Evolutionary conservation across 176 grass and related monocot species (phyloP).

Genomic region (Poa pratensis): DNA sequence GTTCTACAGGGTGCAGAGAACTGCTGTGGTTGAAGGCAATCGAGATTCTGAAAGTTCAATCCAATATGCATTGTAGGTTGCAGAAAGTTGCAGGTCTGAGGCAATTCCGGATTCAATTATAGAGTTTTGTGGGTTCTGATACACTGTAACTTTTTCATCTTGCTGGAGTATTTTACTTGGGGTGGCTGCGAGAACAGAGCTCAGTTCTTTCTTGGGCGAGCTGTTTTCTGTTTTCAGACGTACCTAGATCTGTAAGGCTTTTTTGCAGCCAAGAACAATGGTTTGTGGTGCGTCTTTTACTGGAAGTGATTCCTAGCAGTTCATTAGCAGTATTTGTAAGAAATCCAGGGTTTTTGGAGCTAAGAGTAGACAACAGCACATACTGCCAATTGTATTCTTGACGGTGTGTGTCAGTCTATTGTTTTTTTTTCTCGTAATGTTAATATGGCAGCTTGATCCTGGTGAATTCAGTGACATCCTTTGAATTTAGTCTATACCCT

Average conservation of each 20-base stretch:
- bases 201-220: not conserved
- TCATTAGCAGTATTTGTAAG: no score
- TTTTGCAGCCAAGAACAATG: slow-evolving; percentile 4
- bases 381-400: no score
- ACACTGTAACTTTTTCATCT: not conserved
- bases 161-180: not conserved
- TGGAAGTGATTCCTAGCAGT: no score
- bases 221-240: not conserved
- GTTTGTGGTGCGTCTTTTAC: no score
- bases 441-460: no score
- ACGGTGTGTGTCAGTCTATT: no score
- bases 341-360: no score
- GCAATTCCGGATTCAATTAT: not conserved
- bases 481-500: no score
- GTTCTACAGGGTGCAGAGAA: not conserved
- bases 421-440: no score
- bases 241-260: slow-evolving; percentile 32
- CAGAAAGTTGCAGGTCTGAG: slow-evolving; percentile 42
- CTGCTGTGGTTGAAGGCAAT: slow-evolving; percentile 20
- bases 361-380: no score
- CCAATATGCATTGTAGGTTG: slow-evolving; percentile 3
- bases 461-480: no score
- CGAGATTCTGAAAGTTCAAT: slow-evolving; percentile 3
- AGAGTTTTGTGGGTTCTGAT: not conserved
- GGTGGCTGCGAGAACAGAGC: slow-evolving; percentile 12